Base-by-base conservation (phyloP, 768 basidiomycete species). In the Rubroboletus satanas region DNA sequence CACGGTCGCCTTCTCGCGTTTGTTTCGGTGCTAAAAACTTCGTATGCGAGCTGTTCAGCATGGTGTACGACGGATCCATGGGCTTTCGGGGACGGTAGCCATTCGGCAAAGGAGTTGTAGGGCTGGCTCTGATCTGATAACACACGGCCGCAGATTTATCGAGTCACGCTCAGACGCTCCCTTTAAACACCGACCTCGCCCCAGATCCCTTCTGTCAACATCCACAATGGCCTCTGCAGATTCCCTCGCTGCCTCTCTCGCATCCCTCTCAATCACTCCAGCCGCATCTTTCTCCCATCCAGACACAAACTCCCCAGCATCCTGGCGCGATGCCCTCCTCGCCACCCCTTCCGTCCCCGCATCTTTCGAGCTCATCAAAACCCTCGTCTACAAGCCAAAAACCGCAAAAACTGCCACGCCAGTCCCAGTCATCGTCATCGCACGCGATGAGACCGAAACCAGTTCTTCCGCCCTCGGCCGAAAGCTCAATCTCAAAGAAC, bases 331-430 rank as follows among this genome's bases (percentile, higher is more conserved):
- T 42, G 82, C 85, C 42, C 73, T 97, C 62, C 75, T 79, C 57
- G 76, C 80, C 7, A 70, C 73, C 48, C 61, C 78, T 37, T 73
- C 78, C 12, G 74, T 79, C 23, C 85, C 87, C 1, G 74, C 73
- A 45, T 75, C 77, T 15, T 90, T 87, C 65, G 83, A 89, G 69
- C 78, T 91, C 62, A 80, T 89, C 69, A 94, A 93, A 71, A 90
- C 88, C 45, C 85, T 95, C 62, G 87, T 96, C 52, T 96, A 92
- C 85, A 98, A 98, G 69, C 94, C 94, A 32, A 95, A 95, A 73
- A 93, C 93, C 3, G 88, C 93, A n/a, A 97, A 97, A 71, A 81
- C 83, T 0, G 90, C 89, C 7, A 83, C 80, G 31, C 84, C 92
- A 2, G 80, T 92, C 49, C 94, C 93, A 8, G 84, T 98, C 54